These are phyloP conservation scores for Dendrothele bispora DNA, from an alignment of 768 basidiomycete species.

Conservation along the genomic window DNA sequence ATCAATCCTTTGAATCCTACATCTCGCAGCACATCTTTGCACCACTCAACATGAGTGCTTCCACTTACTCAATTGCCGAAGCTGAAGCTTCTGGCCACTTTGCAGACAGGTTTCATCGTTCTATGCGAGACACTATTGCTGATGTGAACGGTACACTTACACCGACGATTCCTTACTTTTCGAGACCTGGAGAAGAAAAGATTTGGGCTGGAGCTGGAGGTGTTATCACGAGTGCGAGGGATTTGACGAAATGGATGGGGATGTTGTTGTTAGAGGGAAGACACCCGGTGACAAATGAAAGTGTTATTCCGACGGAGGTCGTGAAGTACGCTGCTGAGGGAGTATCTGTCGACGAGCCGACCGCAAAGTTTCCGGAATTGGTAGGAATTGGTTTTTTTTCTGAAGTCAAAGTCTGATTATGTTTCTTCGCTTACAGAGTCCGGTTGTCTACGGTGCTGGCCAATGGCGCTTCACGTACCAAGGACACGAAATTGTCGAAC, in stretches of 20 bases:
- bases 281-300: slow-evolving; percentile 3
- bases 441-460: slow-evolving; percentile 38
- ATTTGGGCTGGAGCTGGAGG: slow-evolving; percentile 7
- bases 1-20: slow-evolving; percentile 14
- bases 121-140: background rate
- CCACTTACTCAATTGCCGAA: slow-evolving; percentile 16
- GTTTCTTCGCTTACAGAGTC: slow-evolving; percentile 26
- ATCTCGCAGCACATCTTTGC: slow-evolving; percentile 14
- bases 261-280: slow-evolving; percentile 5
- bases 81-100: slow-evolving; percentile 32
- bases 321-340: background rate
- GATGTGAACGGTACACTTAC: background rate
- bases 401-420: no score
- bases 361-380: slow-evolving; percentile 35
- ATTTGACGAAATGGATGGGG: slow-evolving; percentile 6
- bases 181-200: background rate
- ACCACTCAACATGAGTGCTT: slow-evolving; percentile 16
- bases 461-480: slow-evolving; percentile 39
- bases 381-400: no score
- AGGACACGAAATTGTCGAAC: slow-evolving; percentile 42
- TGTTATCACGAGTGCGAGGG: slow-evolving; percentile 6
- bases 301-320: slow-evolving; percentile 6
- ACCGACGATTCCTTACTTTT: background rate
- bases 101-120: background rate
- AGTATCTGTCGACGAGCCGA: slow-evolving; percentile 20